Evolutionary conservation across 78 protist genomes (phyloP).

Genomic region (Pigoraptor vietnamica): DNA sequence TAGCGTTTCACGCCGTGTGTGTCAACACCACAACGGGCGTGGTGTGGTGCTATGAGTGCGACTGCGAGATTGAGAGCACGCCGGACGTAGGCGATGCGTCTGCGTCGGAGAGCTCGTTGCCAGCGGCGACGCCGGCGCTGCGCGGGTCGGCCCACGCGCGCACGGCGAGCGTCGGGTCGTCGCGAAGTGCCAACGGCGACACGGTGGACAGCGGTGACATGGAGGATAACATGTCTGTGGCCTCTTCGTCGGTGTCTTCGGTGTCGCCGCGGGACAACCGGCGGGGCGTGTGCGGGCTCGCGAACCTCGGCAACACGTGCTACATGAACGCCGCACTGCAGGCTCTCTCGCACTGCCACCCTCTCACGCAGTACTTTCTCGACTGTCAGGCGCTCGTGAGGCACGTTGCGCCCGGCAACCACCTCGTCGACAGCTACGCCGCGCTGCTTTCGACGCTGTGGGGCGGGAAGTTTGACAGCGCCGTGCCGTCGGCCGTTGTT

Average conservation of each 20-base stretch:
- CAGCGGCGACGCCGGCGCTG: background rate
- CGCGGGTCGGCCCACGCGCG: background rate
- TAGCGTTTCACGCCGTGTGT: background rate
- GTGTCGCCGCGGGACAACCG: background rate
- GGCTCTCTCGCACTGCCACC: slow-evolving; percentile 70
- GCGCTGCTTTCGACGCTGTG: slow-evolving; percentile 62
- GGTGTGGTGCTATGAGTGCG: slow-evolving; percentile 5
- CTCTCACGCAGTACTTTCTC: slow-evolving; percentile 54
- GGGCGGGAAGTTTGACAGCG: slow-evolving; percentile 39
- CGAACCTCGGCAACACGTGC: slow-evolving; percentile 81
- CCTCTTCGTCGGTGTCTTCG: background rate
- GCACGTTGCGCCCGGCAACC: slow-evolving; percentile 18
- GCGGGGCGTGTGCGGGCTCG: slow-evolving; percentile 18
- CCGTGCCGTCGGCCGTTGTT: slow-evolving; percentile 41
- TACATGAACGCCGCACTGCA: slow-evolving; percentile 88
- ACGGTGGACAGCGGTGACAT: too few relatives aligned
- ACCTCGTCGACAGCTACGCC: slow-evolving; percentile 41
- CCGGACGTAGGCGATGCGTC: too few relatives aligned
- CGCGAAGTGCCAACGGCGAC: background rate
- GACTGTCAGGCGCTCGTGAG: background rate
- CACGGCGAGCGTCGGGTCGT: background rate
- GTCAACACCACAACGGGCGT: background rate
- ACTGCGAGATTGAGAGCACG: background rate
- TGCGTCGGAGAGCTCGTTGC: too few relatives aligned
- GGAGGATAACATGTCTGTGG: background rate